Evolutionary conservation across 78 protist species (phyloP).

Genomic region (Dictyostelium firmibasis): DNA sequence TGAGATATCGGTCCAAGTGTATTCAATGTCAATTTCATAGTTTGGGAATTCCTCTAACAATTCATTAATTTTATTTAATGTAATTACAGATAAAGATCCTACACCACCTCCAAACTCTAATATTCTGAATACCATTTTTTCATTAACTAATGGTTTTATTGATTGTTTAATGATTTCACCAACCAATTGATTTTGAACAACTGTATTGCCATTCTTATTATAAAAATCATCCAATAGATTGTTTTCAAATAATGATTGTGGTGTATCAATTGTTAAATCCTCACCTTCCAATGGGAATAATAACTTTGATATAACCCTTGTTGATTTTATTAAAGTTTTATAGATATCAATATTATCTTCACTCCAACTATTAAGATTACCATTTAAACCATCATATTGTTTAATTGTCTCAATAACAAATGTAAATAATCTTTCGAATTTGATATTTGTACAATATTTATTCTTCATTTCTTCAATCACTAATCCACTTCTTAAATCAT

Average conservation of each 20-base stretch:
- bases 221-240: background rate
- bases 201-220: too few species aligned
- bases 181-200: background rate
- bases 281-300: background rate
- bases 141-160: background rate
- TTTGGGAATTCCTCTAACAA: background rate
- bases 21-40: constrained; percentile 5
- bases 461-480: background rate
- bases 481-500: background rate
- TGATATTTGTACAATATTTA: background rate
- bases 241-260: background rate
- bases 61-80: background rate
- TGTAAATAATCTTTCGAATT: background rate
- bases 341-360: background rate
- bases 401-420: background rate
- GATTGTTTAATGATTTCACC: background rate
- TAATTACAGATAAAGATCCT: background rate
- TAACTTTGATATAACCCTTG: background rate
- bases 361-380: background rate
- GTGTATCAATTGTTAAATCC: too few species aligned
- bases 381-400: background rate
- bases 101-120: constrained; percentile 13
- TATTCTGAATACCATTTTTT: constrained; percentile 7
- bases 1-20: background rate
- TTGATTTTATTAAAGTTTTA: background rate